Percentiles rank a stretch among this genome's conserved stretches.
Conservation (phyloP, 2,329 filamentous ascomycete genomes). For the Neonectria ditissima region DNA sequence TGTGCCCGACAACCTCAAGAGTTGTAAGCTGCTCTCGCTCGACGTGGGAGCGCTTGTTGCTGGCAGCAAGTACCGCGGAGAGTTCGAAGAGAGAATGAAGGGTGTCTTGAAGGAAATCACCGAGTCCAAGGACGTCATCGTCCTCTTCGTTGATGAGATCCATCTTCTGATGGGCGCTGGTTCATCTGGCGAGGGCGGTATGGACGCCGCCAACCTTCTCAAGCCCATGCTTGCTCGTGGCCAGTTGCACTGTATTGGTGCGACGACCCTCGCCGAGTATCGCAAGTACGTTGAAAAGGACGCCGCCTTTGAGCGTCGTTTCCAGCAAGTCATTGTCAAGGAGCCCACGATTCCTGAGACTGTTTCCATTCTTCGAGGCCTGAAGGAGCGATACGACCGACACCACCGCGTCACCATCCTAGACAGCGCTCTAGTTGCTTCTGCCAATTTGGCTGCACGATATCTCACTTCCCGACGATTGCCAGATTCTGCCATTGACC, state of each 20-base stretch:
- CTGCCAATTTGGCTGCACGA: constrained; percentile 90
- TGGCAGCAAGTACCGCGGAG: constrained; percentile 97
- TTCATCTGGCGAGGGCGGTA: constrained; percentile 92
- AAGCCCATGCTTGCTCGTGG: constrained; percentile 98
- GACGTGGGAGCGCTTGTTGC: constrained; percentile 96
- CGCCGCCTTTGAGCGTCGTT: constrained; percentile 95
- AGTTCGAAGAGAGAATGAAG: constrained; percentile 99
- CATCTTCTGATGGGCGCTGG: constrained; percentile 98
- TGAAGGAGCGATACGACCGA: constrained; percentile 98
- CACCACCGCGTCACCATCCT: constrained; percentile 98
- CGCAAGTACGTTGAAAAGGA: constrained; percentile 99
- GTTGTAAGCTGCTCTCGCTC: constrained; percentile 92
- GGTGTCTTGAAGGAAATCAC: constrained; percentile 97
- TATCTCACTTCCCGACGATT: constrained; percentile 92
- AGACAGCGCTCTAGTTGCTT: constrained; percentile 90
- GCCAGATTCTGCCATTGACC: constrained; percentile 95
- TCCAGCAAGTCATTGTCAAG: constrained; percentile 98
- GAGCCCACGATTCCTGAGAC: constrained; percentile 91
- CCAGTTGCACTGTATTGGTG: constrained; percentile 97
- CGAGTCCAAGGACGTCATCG: constrained; percentile 94
- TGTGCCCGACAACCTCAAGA: constrained; percentile 93
- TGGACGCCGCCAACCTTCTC: constrained; percentile 97
- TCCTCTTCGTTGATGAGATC: constrained; percentile 98
- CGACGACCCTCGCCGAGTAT: constrained; percentile 94
- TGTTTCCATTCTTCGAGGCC: constrained; percentile 95